Base-by-base conservation (phyloP, 352 stramenopile species). In the Bremia lactucae region DNA sequence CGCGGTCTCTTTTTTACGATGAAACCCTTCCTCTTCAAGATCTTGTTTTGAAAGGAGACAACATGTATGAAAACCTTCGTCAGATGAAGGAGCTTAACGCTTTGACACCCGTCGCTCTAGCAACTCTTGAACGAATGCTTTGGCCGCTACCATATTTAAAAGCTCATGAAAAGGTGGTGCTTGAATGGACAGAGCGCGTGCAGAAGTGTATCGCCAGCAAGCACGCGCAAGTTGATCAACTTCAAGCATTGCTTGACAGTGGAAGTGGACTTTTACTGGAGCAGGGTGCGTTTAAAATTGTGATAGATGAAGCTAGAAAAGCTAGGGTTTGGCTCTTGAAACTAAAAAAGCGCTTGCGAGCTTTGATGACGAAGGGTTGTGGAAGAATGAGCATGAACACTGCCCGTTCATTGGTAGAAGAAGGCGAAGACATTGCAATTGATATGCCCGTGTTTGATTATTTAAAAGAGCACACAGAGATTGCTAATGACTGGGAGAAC, bases 261-360 rank as follows among this genome's bases (percentile, higher is more conserved):
- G 74, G 74, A 3, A 72, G 62, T 40, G 55, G 50, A 2, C 45
- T 91, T 18, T 26, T 85, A 16, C 58, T 91, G 28, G 75, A 91
- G 33, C 68, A 80, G n/a, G 72, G 82, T 2, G 65, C 76, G 0
- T 83, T 91, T 40, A 82, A 85, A 26, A 43, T 79, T 33, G 64
- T 94, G 13, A 65, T 87, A 58, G 72, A 89, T 22, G 81, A 94
- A 55, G 59, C 83, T 6, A 89, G 82, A 52, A 82, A 81, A 29
- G 72, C 72, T 0, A 87, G 85, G 15, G 39, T 78, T 23, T 94
- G 81, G 81, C 68, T 94, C 0, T 64, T 68, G 0, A 94, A 94
- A 53, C 40, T 88, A 9, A 91, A 90, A 46, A 94, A 94, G 46
- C 68, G 75, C 13, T 45, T 89, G 20, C 83, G 82, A 24, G 59